Percentiles rank a stretch among this genome's conserved stretches.
phyloP scores from a whole-genome alignment of 2,329 filamentous ascomycete genomes.

The Tolypocladium pustulatum region DNA sequence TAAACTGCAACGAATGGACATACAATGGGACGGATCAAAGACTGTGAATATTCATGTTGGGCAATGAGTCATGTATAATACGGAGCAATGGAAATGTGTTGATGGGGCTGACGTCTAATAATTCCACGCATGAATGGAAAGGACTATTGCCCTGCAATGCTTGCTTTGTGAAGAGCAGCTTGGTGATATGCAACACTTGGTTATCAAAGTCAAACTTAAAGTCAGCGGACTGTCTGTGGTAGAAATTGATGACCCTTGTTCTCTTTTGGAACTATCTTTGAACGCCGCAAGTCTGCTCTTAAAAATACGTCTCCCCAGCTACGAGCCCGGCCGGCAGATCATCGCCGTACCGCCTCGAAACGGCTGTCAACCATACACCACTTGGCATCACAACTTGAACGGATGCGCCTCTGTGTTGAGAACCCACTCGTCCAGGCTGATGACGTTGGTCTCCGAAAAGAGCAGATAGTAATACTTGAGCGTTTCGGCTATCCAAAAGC shows the following conservation, averaged over 20 bases:
- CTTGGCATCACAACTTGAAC: conserved; percentile 31
- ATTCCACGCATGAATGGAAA: background rate
- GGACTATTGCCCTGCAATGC: background rate
- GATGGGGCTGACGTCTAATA: background rate
- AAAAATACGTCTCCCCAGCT: background rate
- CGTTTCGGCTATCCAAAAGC: conserved; percentile 85
- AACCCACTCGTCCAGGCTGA: conserved; percentile 60
- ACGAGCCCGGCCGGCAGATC: background rate
- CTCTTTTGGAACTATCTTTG: background rate
- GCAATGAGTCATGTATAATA: conserved; percentile 3
- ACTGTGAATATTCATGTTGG: conserved; percentile 1
- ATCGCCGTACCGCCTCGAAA: background rate
- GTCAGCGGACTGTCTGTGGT: background rate
- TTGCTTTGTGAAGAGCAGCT: background rate
- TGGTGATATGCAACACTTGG: background rate
- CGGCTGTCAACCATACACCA: background rate
- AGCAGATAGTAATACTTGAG: conserved; percentile 87
- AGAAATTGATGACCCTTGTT: background rate
- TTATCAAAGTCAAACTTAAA: background rate
- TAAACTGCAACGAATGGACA: conserved; percentile 1
- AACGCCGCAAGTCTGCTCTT: background rate
- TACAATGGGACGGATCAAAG: background rate
- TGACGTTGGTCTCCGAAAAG: conserved; percentile 56
- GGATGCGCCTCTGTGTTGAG: conserved; percentile 55
- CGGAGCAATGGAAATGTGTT: background rate